phyloP scores from a whole-genome alignment of 495 filamentous ascomycete genomes.

The Podospora pseudopauciseta region DNA sequence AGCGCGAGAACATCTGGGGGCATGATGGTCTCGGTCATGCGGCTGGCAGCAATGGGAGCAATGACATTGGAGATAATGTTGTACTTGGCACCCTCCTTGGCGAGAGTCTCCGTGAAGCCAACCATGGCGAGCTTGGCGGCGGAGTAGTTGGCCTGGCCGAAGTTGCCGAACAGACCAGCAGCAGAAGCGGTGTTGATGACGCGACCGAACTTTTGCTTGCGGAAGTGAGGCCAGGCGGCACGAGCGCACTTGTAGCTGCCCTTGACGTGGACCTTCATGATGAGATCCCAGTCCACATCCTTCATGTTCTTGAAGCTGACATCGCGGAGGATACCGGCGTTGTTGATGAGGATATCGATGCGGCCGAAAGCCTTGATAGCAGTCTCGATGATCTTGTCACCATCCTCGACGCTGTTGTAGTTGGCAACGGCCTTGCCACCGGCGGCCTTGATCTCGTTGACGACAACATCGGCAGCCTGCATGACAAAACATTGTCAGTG shows the following conservation, averaged over 20 bases:
- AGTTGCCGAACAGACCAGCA: constrained; percentile 91
- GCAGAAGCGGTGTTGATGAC: constrained; percentile 96
- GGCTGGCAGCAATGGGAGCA: constrained; percentile 90
- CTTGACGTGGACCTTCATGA: constrained; percentile 89
- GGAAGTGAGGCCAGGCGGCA: constrained; percentile 96
- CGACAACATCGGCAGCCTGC: constrained; percentile 91
- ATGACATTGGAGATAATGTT: constrained; percentile 97
- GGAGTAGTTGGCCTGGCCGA: constrained; percentile 96
- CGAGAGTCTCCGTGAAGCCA: constrained; percentile 96
- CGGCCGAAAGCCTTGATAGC: constrained; percentile 90
- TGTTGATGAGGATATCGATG: constrained; percentile 94
- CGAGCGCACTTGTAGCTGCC: constrained; percentile 95
- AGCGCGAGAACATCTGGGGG: constrained; percentile 85
- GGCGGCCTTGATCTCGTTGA: constrained; percentile 85
- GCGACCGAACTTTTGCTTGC: constrained; percentile 96
- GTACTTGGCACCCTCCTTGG: constrained; percentile 97
- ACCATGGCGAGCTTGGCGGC: constrained; percentile 95
- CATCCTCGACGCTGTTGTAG: constrained; percentile 95
- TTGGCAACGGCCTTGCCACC: constrained; percentile 97
- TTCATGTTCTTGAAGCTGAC: constrained; percentile 99
- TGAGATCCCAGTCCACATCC: constrained; percentile 93
- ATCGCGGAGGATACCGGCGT: constrained; percentile 95
- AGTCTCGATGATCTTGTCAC: constrained; percentile 93
- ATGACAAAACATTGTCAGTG: neutral
- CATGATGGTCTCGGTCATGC: constrained; percentile 98